These are phyloP conservation scores for Pseudopithomyces maydicus DNA, from an alignment of 2,329 filamentous ascomycete genomes.

Conservation along the genomic window DNA sequence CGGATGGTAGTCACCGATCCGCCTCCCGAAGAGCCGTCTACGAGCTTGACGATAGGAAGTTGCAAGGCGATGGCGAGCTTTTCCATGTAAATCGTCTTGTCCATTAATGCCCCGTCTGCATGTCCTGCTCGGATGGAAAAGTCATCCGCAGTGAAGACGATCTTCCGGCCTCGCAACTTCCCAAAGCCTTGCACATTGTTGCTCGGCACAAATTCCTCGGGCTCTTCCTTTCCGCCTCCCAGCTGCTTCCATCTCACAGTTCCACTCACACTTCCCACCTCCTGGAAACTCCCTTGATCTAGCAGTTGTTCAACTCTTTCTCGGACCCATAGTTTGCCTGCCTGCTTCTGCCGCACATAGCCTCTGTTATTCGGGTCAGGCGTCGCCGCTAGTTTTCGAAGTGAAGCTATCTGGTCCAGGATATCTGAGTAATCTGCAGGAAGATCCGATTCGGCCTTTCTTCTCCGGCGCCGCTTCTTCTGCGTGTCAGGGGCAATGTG, in stretches of 20 bases:
- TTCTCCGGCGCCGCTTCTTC: slow-evolving; percentile 41
- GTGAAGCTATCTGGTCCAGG: slow-evolving; percentile 59
- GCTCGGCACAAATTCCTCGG: slow-evolving; percentile 59
- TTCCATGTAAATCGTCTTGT: slow-evolving; percentile 67
- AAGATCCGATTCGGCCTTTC: slow-evolving; percentile 47
- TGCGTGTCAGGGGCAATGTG: slow-evolving; percentile 48
- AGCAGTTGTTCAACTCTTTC: slow-evolving; percentile 65
- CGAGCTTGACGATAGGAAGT: slow-evolving; percentile 66
- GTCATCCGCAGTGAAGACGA: slow-evolving; percentile 68
- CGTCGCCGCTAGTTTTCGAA: slow-evolving; percentile 59
- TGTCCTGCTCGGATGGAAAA: slow-evolving; percentile 68
- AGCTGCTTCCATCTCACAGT: slow-evolving; percentile 63
- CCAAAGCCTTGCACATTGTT: slow-evolving; percentile 69
- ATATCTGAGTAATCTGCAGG: slow-evolving; percentile 68
- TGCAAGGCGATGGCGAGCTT: slow-evolving; percentile 63
- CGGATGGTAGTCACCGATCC: slow-evolving; percentile 66
- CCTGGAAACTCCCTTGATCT: slow-evolving; percentile 60
- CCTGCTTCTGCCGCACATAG: slow-evolving; percentile 66
- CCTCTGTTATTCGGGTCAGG: slow-evolving; percentile 61
- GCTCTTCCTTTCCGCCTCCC: slow-evolving; percentile 51
- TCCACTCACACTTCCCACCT: slow-evolving; percentile 66
- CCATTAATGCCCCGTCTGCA: slow-evolving; percentile 64
- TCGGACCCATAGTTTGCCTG: slow-evolving; percentile 69
- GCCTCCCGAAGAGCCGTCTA: slow-evolving; percentile 67
- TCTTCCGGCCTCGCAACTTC: slow-evolving; percentile 56